Percentiles rank a stretch among this genome's conserved stretches.
These are phyloP conservation scores for Phylloboletellus chloephorus DNA, from an alignment of 1,284 basidiomycete genomes.

Conservation along the genomic window DNA sequence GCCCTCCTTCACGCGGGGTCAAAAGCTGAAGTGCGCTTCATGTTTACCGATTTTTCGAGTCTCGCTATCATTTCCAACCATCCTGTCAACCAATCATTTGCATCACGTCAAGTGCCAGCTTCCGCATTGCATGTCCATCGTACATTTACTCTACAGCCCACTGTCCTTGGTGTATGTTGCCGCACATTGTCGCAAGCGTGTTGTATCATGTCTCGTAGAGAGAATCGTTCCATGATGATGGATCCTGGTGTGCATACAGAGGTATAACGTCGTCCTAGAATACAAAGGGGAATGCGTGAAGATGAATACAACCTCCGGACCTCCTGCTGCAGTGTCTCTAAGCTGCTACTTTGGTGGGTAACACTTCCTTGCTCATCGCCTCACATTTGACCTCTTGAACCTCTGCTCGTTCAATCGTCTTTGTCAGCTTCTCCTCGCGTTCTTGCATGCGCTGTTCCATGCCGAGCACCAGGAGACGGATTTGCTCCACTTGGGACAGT, in stretches of 20 bases:
- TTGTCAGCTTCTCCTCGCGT: constrained; percentile 57
- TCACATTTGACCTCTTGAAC: constrained; percentile 42
- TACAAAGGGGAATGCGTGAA: constrained; percentile 19
- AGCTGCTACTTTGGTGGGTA: constrained; percentile 15
- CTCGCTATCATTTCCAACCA: constrained; percentile 29
- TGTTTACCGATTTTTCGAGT: constrained; percentile 19
- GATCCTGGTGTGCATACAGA: constrained; percentile 7
- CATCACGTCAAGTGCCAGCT: constrained; percentile 23
- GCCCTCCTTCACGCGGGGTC: constrained; percentile 16
- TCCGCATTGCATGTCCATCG: constrained; percentile 24
- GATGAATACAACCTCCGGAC: constrained; percentile 9
- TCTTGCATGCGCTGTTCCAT: constrained; percentile 69
- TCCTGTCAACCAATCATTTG: constrained; percentile 18
- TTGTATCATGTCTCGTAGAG: constrained; percentile 7
- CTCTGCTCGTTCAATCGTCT: constrained; percentile 59
- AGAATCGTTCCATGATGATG: not conserved
- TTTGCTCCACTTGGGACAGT: constrained; percentile 61
- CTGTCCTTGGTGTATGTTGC: constrained; percentile 30
- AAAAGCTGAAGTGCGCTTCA: constrained; percentile 29
- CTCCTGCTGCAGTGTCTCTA: constrained; percentile 1
- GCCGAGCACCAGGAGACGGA: constrained; percentile 63
- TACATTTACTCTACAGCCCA: constrained; percentile 24
- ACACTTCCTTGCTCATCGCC: constrained; percentile 20
- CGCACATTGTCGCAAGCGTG: constrained; percentile 26
- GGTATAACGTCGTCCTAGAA: constrained; percentile 21